Base-by-base conservation (phyloP, 1,139 yeast genomes). In the Saccharomyces hybrid region DNA sequence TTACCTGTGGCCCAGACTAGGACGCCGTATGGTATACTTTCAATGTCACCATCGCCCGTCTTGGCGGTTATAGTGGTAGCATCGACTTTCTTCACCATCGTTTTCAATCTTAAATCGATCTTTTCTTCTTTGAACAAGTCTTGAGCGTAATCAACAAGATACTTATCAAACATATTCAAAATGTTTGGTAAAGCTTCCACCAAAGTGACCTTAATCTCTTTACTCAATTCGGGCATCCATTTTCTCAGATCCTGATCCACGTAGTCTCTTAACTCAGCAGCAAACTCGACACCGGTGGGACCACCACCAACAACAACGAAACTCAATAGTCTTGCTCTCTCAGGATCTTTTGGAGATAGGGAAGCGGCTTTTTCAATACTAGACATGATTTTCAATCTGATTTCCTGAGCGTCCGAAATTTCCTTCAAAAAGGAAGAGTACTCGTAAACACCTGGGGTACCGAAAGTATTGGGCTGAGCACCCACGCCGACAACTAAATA, bases 1-100 rank as follows among this genome's bases (percentile, higher is more conserved):
- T 89, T 90, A 75, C 98, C 98, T 52, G 97, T 91, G 57, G 97
- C 97, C 98, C 98, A 91, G 61, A 91, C 93, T 64, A 91, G 79
- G 68, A 88, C 77, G 68, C 98, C 97, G 71, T 90, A 91, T 54
- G 97, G 97, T 66, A 90, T 76, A 62, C 82, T 85, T 50, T 80
- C 74, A 54, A 76, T 73, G 8, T 52, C 46, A 58, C 84, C 88
- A 41, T 82, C 78, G 54, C 78, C 75, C 60, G 79, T 83, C 67
- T 81, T 84, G 53, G 95, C 96, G 61, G 78, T 75, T 61, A 89
- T 85, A 51, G 76, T 73, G 66, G 81, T 81, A 62, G 78, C 82
- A 63, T 84, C 83, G 54, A 91, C 97, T 69, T 83, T 81, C 76
- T 88, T 88, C 60, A 91, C 95, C 86, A 87, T 86, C 50, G 97